Base-by-base conservation (phyloP, 2,329 filamentous ascomycete genomes). In the Sporothrix globosa region DNA sequence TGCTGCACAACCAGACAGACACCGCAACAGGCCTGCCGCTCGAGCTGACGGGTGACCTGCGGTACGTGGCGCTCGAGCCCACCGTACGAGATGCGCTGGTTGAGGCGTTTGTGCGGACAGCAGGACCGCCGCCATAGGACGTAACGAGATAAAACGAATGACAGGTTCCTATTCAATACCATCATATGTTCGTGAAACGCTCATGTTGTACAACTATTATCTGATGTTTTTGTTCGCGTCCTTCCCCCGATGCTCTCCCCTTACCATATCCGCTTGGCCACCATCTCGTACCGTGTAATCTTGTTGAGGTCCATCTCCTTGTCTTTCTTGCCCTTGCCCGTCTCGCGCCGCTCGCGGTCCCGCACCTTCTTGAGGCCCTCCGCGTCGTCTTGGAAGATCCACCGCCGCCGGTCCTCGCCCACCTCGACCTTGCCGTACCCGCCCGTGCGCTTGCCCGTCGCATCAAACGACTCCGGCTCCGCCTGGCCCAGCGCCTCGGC, bases 261-360 rank as follows among this genome's bases (percentile, higher is more conserved):
- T 58, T 80, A 98, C 96, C 96, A 99, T 76, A 99, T 99, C 78
- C 96, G 87, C 85, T 97, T 98, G 0, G 93, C 92, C 75, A 93
- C 90, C 96, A 98, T 97, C 78, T 93, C 93, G 82, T 97, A 99
- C 76, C 96, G 86, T 75, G 85, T 88, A 73, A 89, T 92, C 78
- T 82, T 88, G 76, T 85, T 91, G 80, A 88, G 88, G 78, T 87
- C 88, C 68, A 87, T 85, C 69, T 85, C 85, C 41, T 44, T 44
- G 41, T 44, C 41, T 48, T 84, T 81, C 72, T 83, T 83, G 46
- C 80, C 82, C 30, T 84, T 85, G 74, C 86, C 89, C 73, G 88
- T 87, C 72, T 86, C 87, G 75, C 87, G 83, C 76, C 87, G 87
- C 72, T 90, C 89, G 73, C 89, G 88, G 71, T 90, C 88, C 72